phyloP scores from a whole-genome alignment of 495 filamentous ascomycete species.

The Trichoderma asperelloides region DNA sequence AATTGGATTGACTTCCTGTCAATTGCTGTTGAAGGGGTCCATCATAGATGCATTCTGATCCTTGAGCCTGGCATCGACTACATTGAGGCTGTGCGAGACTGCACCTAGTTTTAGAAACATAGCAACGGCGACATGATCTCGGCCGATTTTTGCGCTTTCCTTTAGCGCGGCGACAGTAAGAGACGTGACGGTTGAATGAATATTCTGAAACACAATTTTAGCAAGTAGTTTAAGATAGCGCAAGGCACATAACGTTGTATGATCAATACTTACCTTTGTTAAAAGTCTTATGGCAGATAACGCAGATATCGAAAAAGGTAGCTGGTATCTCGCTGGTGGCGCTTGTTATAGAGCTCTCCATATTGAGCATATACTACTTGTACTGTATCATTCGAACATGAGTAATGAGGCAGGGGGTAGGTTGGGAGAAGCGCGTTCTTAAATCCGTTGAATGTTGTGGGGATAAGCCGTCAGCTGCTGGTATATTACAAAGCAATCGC shows the following conservation, averaged over 20 bases:
- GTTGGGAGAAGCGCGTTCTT: no score
- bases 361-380: background rate
- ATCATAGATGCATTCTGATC: background rate
- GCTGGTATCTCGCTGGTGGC: background rate
- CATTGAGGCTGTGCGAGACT: background rate
- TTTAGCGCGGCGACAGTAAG: background rate
- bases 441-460: no score
- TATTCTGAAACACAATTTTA: background rate
- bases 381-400: background rate
- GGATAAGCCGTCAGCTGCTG: no score
- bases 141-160: background rate
- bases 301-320: background rate
- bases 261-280: background rate
- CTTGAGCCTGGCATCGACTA: background rate
- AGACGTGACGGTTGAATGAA: slow-evolving; percentile 1
- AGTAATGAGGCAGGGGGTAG: no score
- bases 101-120: background rate
- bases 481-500: no score
- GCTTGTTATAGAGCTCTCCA: background rate
- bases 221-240: background rate
- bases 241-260: background rate
- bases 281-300: background rate
- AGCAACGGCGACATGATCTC: background rate
- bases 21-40: background rate
- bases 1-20: background rate